A percentile compares a stretch with the other conserved stretches of the same genome.
These are phyloP conservation scores for Gastrolobium bilobum DNA, from an alignment of 306 rosid genomes.

Conservation along the genomic window DNA sequence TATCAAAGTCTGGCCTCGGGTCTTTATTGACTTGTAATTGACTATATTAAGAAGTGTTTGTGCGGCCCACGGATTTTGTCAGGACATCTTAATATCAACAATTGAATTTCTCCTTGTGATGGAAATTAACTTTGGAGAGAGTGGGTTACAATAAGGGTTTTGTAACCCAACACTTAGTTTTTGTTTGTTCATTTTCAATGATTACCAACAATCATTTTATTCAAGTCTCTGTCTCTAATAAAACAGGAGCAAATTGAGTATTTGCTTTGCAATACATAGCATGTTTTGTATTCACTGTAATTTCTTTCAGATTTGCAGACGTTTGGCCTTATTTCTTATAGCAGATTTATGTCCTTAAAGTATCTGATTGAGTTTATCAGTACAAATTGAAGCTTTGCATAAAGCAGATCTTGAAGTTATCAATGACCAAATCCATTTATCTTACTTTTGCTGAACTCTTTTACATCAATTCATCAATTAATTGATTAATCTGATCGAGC, in stretches of 20 bases:
- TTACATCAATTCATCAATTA: too few species aligned
- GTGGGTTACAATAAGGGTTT: constrained; percentile 34
- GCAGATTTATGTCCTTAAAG: neutral
- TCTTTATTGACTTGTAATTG: constrained; percentile 14
- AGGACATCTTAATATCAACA: constrained; percentile 26
- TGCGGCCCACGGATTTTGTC: constrained; percentile 18
- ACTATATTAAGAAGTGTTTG: constrained; percentile 36
- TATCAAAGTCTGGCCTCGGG: neutral
- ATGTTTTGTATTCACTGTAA: neutral
- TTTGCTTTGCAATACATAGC: neutral
- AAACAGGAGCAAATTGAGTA: neutral
- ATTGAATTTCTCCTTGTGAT: constrained; percentile 30
- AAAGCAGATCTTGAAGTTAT: neutral
- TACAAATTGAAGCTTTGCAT: neutral
- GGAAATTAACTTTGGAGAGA: constrained; percentile 21
- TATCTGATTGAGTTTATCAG: neutral
- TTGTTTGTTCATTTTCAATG: constrained; percentile 24
- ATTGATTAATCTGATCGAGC: too few species aligned
- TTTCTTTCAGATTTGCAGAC: neutral
- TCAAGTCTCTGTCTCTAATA: neutral
- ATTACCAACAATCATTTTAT: neutral
- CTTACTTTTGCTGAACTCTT: too few species aligned
- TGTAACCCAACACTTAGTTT: constrained; percentile 12
- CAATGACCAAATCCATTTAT: too few species aligned
- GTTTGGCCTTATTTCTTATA: neutral